Evolutionary conservation across 2,329 filamentous ascomycete genomes (phyloP).

Genomic region (Pezicula radicicola): DNA sequence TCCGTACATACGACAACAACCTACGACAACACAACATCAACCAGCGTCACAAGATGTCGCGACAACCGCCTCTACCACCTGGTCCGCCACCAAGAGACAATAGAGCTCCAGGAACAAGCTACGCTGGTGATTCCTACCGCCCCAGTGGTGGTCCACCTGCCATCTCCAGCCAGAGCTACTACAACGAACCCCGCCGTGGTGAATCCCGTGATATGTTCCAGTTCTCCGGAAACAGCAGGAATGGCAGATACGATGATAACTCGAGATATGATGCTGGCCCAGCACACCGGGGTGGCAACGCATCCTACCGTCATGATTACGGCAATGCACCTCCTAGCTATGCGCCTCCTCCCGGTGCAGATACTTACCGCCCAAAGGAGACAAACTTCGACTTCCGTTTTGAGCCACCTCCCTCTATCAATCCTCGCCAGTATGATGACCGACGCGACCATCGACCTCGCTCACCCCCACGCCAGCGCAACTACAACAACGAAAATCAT

Average conservation of each 20-base stretch:
- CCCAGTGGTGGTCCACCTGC: constrained; percentile 6
- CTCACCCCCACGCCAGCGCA: constrained; percentile 17
- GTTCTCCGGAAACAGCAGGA: constrained; percentile 14
- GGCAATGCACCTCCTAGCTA: constrained; percentile 1
- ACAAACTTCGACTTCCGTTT: constrained; percentile 26
- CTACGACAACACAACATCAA: constrained; percentile 3
- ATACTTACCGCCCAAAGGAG: constrained; percentile 16
- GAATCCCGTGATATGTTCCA: constrained; percentile 15
- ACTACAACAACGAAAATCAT: background rate
- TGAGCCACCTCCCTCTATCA: constrained; percentile 25
- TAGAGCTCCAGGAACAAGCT: background rate
- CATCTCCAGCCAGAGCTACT: constrained; percentile 2
- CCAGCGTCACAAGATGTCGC: constrained; percentile 17
- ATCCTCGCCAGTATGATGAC: constrained; percentile 17
- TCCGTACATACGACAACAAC: background rate
- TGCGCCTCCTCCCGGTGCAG: constrained; percentile 1
- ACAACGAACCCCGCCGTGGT: constrained; percentile 4
- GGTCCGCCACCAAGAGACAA: constrained; percentile 20
- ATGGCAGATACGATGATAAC: constrained; percentile 8
- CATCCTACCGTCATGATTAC: constrained; percentile 2
- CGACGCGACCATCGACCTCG: constrained; percentile 14
- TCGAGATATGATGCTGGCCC: background rate
- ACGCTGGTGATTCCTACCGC: constrained; percentile 16
- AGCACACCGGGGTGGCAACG: constrained; percentile 4
- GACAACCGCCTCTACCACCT: constrained; percentile 23